A percentile compares a stretch with the other conserved stretches of the same genome.
These are phyloP conservation scores for Amanita inopinata DNA, from an alignment of 768 basidiomycete species.

Conservation along the genomic window DNA sequence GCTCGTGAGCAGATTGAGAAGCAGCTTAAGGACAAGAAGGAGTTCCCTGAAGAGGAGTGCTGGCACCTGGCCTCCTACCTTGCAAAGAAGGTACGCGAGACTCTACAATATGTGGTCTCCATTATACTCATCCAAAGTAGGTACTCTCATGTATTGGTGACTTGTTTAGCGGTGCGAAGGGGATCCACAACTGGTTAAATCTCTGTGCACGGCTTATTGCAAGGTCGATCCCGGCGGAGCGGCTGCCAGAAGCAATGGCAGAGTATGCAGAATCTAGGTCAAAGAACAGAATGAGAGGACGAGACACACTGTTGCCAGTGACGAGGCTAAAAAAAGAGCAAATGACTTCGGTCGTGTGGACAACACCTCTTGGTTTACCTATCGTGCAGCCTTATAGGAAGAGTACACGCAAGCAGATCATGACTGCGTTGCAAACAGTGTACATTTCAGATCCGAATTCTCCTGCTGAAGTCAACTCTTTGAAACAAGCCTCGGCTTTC, in stretches of 20 bases:
- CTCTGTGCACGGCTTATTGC: conserved; percentile 75
- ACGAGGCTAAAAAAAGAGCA: conserved; percentile 65
- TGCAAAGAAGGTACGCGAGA: conserved; percentile 51
- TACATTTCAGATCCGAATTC: conserved; percentile 82
- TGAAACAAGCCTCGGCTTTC: conserved; percentile 93
- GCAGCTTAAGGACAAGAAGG: conserved; percentile 70
- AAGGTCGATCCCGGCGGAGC: conserved; percentile 72
- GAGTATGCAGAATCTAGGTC: conserved; percentile 9
- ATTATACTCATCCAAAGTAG: conserved; percentile 21
- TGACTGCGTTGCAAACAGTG: conserved; percentile 78
- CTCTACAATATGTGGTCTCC: background rate
- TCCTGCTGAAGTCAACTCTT: conserved; percentile 68
- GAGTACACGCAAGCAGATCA: conserved; percentile 68
- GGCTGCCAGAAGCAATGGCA: conserved; percentile 26
- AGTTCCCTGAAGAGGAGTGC: conserved; percentile 61
- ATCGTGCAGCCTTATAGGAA: conserved; percentile 96
- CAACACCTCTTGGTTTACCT: conserved; percentile 88
- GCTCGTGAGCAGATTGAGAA: conserved; percentile 91
- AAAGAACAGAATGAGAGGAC: conserved; percentile 6
- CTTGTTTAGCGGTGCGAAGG: conserved; percentile 85
- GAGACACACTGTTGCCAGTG: conserved; percentile 7
- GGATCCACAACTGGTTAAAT: conserved; percentile 88
- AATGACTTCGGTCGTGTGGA: conserved; percentile 96
- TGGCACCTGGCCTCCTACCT: conserved; percentile 74
- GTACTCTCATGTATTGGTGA: conserved; percentile 80